Percentiles rank a stretch among this genome's conserved stretches.
Conservation (phyloP, 371 early-diverging fungal species). For the Mucor indicus region DNA sequence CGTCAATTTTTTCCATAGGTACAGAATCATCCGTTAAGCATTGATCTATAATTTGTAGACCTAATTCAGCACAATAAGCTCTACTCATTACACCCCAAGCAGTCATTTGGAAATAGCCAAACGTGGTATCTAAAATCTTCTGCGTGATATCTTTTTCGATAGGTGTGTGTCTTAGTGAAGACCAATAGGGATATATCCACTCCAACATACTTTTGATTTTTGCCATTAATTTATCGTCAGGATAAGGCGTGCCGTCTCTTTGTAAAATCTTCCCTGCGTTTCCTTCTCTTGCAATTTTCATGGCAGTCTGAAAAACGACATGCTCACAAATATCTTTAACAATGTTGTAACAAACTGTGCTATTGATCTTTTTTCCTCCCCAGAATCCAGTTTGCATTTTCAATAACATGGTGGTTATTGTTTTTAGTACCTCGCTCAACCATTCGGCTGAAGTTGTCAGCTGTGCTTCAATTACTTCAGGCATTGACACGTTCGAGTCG, state of each 20-base stretch:
- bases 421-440: conserved; percentile 30
- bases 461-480: conserved; percentile 14
- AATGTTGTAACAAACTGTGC: conserved; percentile 14
- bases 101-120: conserved; percentile 40
- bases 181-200: conserved; percentile 38
- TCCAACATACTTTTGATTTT: conserved; percentile 35
- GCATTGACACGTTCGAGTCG: conserved; percentile 16
- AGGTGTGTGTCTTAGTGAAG: conserved; percentile 19
- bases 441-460: conserved; percentile 11
- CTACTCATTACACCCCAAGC: conserved; percentile 31
- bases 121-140: conserved; percentile 26
- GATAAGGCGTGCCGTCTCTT: conserved; percentile 34
- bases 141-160: conserved; percentile 23
- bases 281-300: conserved; percentile 34
- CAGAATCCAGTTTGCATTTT: conserved; percentile 29
- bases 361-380: conserved; percentile 10
- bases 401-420: conserved; percentile 25
- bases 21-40: conserved; percentile 20
- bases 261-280: conserved; percentile 29
- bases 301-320: conserved; percentile 26
- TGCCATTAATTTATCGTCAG: conserved; percentile 33
- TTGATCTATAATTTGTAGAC: conserved; percentile 29
- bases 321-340: conserved; percentile 34
- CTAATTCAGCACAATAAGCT: conserved; percentile 33
- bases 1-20: conserved; percentile 21